A percentile compares a stretch with the other conserved stretches of the same genome.
Conservation (phyloP, 176 grass and related monocot genomes). For the Avena atlantica region DNA sequence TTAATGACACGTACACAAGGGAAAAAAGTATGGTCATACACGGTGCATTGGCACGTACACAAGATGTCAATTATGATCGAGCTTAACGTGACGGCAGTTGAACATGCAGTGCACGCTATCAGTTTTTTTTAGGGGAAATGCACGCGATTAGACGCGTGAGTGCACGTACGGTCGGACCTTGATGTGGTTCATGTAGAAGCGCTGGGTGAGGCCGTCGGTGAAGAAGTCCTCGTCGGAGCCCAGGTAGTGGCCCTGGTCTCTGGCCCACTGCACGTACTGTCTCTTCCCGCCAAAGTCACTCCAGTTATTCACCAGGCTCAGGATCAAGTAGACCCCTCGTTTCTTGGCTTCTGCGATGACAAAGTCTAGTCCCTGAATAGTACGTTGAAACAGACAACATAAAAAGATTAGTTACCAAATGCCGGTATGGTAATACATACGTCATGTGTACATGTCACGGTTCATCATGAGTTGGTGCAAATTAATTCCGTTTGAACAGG, state of each 20-base stretch:
- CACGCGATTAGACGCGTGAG: background rate
- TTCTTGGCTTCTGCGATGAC: conserved; percentile 77
- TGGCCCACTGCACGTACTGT: conserved; percentile 88
- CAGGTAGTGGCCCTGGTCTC: conserved; percentile 52
- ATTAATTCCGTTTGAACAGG: background rate
- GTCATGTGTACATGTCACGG: background rate
- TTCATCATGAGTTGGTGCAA: background rate
- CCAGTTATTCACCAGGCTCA: conserved; percentile 82
- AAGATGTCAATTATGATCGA: background rate
- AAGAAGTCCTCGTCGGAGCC: conserved; percentile 72
- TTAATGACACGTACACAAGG: background rate
- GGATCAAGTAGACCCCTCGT: conserved; percentile 61
- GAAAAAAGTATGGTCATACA: background rate
- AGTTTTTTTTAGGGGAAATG: too few species aligned
- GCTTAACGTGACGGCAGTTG: background rate
- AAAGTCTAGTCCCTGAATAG: conserved; percentile 67
- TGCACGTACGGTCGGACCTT: conserved; percentile 42
- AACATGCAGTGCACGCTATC: background rate
- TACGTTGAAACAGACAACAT: background rate
- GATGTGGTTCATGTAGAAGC: conserved; percentile 77
- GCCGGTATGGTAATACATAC: background rate
- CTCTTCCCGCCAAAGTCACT: conserved; percentile 71
- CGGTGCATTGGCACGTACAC: background rate
- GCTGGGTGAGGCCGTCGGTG: conserved; percentile 3
- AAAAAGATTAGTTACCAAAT: background rate